Conservation (phyloP, 108 stramenopile species). For the Aureococcus anophagefferens region DNA sequence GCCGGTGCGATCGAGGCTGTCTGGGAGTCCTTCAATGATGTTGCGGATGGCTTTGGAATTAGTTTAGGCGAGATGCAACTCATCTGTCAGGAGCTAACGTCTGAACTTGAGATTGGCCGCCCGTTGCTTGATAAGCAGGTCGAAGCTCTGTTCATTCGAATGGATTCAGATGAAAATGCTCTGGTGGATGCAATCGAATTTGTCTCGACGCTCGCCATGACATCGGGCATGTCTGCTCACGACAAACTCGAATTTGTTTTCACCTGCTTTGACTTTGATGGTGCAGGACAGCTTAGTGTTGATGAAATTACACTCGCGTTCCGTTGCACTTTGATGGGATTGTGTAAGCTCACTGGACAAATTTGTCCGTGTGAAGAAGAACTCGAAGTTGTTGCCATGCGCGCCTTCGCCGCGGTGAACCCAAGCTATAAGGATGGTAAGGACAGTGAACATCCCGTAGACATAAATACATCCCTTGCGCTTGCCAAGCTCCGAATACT, state of each 20-base stretch:
- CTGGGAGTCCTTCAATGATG: constrained; percentile 46
- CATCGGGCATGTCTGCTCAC: constrained; percentile 8
- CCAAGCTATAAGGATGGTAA: too few species aligned
- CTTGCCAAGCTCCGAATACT: too few species aligned
- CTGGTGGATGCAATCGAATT: constrained; percentile 44
- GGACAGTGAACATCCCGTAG: too few species aligned
- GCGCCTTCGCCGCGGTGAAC: constrained; percentile 22
- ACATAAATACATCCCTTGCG: too few species aligned
- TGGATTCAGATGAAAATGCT: constrained; percentile 38
- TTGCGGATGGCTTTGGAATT: constrained; percentile 55
- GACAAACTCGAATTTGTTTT: constrained; percentile 17
- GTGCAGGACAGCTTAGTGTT: constrained; percentile 34
- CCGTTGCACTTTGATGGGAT: constrained; percentile 33
- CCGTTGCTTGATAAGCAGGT: constrained; percentile 13
- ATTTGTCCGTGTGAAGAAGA: constrained; percentile 39
- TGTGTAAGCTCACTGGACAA: constrained; percentile 36
- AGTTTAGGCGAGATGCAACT: constrained; percentile 40
- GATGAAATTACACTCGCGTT: constrained; percentile 49
- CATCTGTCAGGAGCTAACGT: constrained; percentile 27
- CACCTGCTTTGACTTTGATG: constrained; percentile 50
- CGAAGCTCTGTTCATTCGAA: constrained; percentile 25
- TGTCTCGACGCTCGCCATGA: constrained; percentile 24
- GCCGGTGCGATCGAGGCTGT: constrained; percentile 21
- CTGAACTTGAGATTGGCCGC: constrained; percentile 4
- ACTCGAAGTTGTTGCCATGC: constrained; percentile 32